Conservation (phyloP, 768 basidiomycete species). For the Lactifluus hygrophoroides region DNA sequence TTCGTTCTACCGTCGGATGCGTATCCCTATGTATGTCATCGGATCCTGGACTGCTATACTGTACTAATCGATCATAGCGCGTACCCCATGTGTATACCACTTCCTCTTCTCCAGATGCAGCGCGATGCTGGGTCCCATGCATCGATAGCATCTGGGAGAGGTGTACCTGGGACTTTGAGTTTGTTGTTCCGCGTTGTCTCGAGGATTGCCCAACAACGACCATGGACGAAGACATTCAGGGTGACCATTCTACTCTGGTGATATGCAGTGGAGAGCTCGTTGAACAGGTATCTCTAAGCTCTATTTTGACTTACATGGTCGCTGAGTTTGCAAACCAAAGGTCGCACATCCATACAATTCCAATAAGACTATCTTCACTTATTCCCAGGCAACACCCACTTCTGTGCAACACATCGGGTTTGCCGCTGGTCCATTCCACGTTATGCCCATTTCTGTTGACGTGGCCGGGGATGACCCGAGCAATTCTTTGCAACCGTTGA, state of each 20-base stretch:
- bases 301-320: background rate
- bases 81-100: slow-evolving; percentile 91
- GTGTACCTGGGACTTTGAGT: slow-evolving; percentile 98
- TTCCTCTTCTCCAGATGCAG: slow-evolving; percentile 79
- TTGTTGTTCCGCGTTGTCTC: slow-evolving; percentile 80
- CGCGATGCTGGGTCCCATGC: slow-evolving; percentile 99
- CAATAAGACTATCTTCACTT: slow-evolving; percentile 91
- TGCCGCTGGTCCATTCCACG: slow-evolving; percentile 90
- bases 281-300: slow-evolving; percentile 59
- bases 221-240: slow-evolving; percentile 40
- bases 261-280: slow-evolving; percentile 91
- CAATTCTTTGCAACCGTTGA: slow-evolving; percentile 57
- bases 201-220: slow-evolving; percentile 51
- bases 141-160: slow-evolving; percentile 92
- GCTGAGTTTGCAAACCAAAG: slow-evolving; percentile 32
- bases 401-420: slow-evolving; percentile 97
- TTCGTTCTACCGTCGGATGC: slow-evolving; percentile 74
- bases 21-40: slow-evolving; percentile 69
- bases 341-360: slow-evolving; percentile 91
- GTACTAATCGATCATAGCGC: slow-evolving; percentile 41
- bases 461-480: slow-evolving; percentile 51
- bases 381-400: slow-evolving; percentile 75
- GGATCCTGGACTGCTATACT: background rate
- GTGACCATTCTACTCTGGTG: slow-evolving; percentile 72
- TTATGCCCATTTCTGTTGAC: slow-evolving; percentile 59